Percentiles rank a stretch among this genome's conserved stretches.
Conservation (phyloP, 805 yeast species). For the Pichia kluyveri region DNA sequence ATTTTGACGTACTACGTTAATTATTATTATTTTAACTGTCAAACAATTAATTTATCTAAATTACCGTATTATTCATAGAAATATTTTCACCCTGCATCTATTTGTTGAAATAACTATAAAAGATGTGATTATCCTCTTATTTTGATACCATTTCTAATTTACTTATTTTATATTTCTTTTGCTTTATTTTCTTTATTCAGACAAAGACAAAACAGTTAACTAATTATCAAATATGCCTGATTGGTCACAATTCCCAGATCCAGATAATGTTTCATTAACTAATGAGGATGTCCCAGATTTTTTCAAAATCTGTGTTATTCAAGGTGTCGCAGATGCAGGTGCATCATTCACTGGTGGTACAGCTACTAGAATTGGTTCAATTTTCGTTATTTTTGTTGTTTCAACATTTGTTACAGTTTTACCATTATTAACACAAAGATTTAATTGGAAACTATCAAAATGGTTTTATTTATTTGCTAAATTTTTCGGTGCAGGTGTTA, state of each 20-base stretch:
- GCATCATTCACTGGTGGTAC: slow-evolving; percentile 18
- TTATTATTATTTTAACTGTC: too few species aligned
- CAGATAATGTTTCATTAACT: slow-evolving; percentile 4
- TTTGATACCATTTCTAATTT: neutral
- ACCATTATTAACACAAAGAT: slow-evolving; percentile 47
- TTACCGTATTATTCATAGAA: too few species aligned
- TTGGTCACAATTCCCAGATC: slow-evolving; percentile 8
- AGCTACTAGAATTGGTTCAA: slow-evolving; percentile 41
- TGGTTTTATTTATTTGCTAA: slow-evolving; percentile 53
- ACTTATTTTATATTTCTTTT: too few species aligned
- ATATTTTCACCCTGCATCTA: too few species aligned
- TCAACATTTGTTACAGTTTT: slow-evolving; percentile 47
- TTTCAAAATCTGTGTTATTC: slow-evolving; percentile 14
- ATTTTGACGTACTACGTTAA: too few species aligned
- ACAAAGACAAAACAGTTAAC: too few species aligned
- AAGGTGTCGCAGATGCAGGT: slow-evolving; percentile 14
- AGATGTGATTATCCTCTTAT: neutral
- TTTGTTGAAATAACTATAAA: too few species aligned
- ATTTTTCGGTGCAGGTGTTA: slow-evolving; percentile 73
- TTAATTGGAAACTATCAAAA: slow-evolving; percentile 44
- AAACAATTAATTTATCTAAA: too few species aligned
- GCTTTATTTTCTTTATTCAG: too few species aligned
- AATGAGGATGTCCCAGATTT: slow-evolving; percentile 12
- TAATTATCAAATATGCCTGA: slow-evolving; percentile 4
- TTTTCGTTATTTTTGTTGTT: slow-evolving; percentile 49